phyloP scores from a whole-genome alignment of 2,329 filamentous ascomycete genomes.

The Falciphora oryzae region DNA sequence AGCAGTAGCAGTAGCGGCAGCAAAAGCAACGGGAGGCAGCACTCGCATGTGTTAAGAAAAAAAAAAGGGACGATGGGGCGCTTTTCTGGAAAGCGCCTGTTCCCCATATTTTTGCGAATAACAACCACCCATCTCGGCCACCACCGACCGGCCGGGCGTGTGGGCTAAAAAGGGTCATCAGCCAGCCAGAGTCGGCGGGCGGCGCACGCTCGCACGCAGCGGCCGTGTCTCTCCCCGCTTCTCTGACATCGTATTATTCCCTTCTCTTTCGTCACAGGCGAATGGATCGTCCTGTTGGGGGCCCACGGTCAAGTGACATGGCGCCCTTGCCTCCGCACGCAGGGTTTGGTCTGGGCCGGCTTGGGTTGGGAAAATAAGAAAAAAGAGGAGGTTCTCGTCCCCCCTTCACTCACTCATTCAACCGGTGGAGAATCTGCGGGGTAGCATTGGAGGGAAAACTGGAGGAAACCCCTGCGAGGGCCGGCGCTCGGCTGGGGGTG shows the following conservation, averaged over 20 bases:
- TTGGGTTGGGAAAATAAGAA: neutral
- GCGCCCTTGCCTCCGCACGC: neutral
- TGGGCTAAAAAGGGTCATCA: slow-evolving; percentile 1
- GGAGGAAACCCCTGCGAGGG: neutral
- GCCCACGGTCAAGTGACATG: neutral
- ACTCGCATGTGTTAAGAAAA: neutral
- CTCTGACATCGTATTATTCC: neutral
- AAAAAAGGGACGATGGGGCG: neutral
- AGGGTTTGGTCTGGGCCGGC: neutral
- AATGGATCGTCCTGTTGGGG: neutral
- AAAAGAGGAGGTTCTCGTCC: neutral
- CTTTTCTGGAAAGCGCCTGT: neutral
- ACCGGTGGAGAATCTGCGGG: slow-evolving; percentile 1
- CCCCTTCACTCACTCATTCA: neutral
- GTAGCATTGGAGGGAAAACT: slow-evolving; percentile 1
- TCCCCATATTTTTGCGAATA: neutral
- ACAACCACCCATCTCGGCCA: neutral
- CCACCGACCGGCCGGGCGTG: neutral
- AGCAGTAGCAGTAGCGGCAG: neutral
- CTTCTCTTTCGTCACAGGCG: neutral
- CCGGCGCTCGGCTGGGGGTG: neutral
- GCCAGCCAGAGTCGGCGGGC: neutral
- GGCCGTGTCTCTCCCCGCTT: neutral
- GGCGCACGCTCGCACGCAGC: too few relatives aligned
- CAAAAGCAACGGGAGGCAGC: too few relatives aligned